Conservation (phyloP, 345 rosid genomes). For the Lenwebbia sp. region DNA sequence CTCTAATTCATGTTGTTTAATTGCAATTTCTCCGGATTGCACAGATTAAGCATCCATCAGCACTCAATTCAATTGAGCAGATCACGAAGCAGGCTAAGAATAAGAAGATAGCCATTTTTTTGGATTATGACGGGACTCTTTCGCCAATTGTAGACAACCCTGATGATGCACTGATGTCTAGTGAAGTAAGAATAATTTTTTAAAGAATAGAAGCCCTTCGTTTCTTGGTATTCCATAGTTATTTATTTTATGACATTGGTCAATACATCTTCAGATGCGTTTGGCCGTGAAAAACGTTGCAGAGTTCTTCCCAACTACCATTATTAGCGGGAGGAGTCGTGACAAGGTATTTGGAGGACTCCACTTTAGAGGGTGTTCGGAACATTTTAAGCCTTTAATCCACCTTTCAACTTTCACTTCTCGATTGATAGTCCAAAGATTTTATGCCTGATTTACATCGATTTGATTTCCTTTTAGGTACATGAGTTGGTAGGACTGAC, state of each 20-base stretch:
- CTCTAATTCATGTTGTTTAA: not conserved
- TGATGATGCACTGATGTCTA: slow-evolving; percentile 49
- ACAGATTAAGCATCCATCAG: slow-evolving; percentile 44
- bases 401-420: not conserved
- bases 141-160: slow-evolving; percentile 68
- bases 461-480: slow-evolving; percentile 36
- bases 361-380: not conserved
- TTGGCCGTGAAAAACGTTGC: slow-evolving; percentile 48
- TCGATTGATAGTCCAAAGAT: not conserved
- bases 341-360: slow-evolving; percentile 32
- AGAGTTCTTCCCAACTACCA: slow-evolving; percentile 47
- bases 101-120: slow-evolving; percentile 40
- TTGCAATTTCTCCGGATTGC: not conserved
- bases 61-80: slow-evolving; percentile 30
- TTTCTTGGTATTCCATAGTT: not conserved
- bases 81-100: slow-evolving; percentile 35
- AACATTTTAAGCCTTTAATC: not conserved
- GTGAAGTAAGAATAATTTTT: slow-evolving; percentile 21
- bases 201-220: not conserved
- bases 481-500: slow-evolving; percentile 78
- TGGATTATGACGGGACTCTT: slow-evolving; percentile 71
- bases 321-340: slow-evolving; percentile 55
- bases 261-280: slow-evolving; percentile 36
- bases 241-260: not conserved
- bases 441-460: not conserved